These are phyloP conservation scores for Discostella stelligera DNA, from an alignment of 352 stramenopile genomes.

Conservation along the genomic window DNA sequence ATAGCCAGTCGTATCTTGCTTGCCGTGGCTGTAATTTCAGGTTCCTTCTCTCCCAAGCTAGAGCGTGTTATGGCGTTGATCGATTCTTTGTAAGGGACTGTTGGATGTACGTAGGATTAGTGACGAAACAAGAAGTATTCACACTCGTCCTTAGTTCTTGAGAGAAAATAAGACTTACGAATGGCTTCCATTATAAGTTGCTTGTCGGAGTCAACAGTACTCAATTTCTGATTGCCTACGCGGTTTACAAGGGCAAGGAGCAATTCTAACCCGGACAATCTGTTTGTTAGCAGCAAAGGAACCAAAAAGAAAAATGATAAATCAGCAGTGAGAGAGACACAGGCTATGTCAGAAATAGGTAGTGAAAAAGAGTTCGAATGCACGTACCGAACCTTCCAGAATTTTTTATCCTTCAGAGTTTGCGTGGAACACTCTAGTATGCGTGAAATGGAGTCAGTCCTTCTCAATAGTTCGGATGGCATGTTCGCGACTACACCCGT, in stretches of 20 bases:
- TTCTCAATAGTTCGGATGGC: slow-evolving; percentile 37
- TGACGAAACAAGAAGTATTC: neutral
- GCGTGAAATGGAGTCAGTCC: slow-evolving; percentile 43
- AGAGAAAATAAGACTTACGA: slow-evolving; percentile 3
- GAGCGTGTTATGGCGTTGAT: slow-evolving; percentile 53
- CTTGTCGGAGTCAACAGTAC: slow-evolving; percentile 29
- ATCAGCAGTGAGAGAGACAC: neutral
- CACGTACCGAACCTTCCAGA: slow-evolving; percentile 75
- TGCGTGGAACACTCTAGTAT: slow-evolving; percentile 51
- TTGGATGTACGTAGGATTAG: neutral
- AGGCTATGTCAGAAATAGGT: neutral
- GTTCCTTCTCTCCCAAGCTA: slow-evolving; percentile 67
- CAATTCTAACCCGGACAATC: slow-evolving; percentile 57
- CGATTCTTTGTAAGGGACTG: slow-evolving; percentile 75
- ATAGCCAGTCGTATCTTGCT: slow-evolving; percentile 63
- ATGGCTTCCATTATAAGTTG: slow-evolving; percentile 71
- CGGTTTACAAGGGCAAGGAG: slow-evolving; percentile 64
- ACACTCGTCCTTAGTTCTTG: neutral
- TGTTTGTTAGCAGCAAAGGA: slow-evolving; percentile 2
- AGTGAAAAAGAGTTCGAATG: neutral
- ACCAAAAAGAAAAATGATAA: slow-evolving; percentile 12
- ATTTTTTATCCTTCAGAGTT: slow-evolving; percentile 74
- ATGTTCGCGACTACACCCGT: slow-evolving; percentile 55
- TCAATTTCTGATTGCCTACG: slow-evolving; percentile 44
- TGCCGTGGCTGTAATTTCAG: slow-evolving; percentile 63